Evolutionary conservation across 352 stramenopile genomes (phyloP), one percentile per base, ranked within the genome.

Genomic region (Halophytophthora polymorphica): DNA sequence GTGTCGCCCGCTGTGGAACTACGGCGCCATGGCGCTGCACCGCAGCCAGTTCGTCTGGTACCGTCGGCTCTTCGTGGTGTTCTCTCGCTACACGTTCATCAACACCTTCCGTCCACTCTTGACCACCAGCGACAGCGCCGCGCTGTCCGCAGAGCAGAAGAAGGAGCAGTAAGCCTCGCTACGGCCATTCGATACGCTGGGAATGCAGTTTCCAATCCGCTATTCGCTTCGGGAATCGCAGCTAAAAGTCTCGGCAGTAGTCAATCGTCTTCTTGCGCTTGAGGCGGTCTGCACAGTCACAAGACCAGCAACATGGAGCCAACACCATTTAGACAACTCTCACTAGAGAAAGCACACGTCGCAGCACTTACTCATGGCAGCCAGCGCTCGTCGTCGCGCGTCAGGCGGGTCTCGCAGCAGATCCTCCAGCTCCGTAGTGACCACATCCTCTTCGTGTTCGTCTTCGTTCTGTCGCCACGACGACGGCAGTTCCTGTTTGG

Each of bases 31-130:
- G 93, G 73, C 82, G 38, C 71, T 93, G 29, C 95, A 98, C 55
- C 46, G 64, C 22, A 97, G 83, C 60, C 95, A 98, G 69, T 98
- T 98, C 61, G 93, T 98, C 23, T 98, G 95, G 95, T 98, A 98
- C 63, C 88, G 95, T 38, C 86, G 90, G n/a, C 72, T 98, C 6
- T 98, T 97, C 57, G 87, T 98, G n/a, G 40, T 86, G 10, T 98
- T 98, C 57, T 97, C 87, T 29, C 81, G 91, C 35, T 98, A 98
- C 64, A 98, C 93, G 14, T 98, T 96, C 64, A 78, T 97, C 42
- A 97, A 97, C 66, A 95, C 82, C 1, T 95, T 95, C 56, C 53
- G 45, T 23, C 63, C 77, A 22, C 65, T 90, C 7, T 28, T 57
- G 36, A 35, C 28, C 6, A 28, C n/a, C 36, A 58, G 78, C 50